Evolutionary conservation across 1,284 basidiomycete genomes (phyloP).

Genomic region (Chondrostereum purpureum): DNA sequence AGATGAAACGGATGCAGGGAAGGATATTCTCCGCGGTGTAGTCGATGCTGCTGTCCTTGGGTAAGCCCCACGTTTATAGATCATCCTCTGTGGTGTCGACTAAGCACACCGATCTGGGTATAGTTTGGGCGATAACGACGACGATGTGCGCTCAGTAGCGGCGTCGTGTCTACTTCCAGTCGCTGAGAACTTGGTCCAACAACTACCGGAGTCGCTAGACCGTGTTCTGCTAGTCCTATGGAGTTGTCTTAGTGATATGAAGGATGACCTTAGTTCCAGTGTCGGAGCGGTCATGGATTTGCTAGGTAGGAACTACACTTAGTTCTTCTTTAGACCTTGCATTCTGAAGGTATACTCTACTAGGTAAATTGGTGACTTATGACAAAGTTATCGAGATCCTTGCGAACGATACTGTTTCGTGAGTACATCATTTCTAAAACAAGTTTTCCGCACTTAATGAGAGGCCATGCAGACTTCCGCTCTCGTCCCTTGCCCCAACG

Average conservation of each 20-base stretch:
- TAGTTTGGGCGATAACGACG: constrained; percentile 87
- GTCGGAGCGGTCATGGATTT: constrained; percentile 98
- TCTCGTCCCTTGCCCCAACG: constrained; percentile 78
- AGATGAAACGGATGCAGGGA: constrained; percentile 32
- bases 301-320: constrained; percentile 47
- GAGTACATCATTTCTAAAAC: constrained; percentile 23
- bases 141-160: constrained; percentile 95
- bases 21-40: constrained; percentile 63
- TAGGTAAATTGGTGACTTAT: constrained; percentile 79
- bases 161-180: constrained; percentile 90
- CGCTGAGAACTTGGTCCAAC: constrained; percentile 71
- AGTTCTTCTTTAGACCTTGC: constrained; percentile 10
- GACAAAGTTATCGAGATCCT: constrained; percentile 77
- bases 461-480: constrained; percentile 56
- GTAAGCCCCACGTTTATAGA: constrained; percentile 35
- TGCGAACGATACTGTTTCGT: constrained; percentile 63
- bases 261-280: constrained; percentile 95
- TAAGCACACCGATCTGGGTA: constrained; percentile 2
- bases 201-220: constrained; percentile 69
- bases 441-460: constrained; percentile 1
- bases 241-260: constrained; percentile 88
- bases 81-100: constrained; percentile 10
- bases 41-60: constrained; percentile 86
- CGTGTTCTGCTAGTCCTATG: constrained; percentile 83
- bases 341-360: constrained; percentile 7